Conservation (phyloP, 495 filamentous ascomycete genomes). For the Penicillium nucicola region DNA sequence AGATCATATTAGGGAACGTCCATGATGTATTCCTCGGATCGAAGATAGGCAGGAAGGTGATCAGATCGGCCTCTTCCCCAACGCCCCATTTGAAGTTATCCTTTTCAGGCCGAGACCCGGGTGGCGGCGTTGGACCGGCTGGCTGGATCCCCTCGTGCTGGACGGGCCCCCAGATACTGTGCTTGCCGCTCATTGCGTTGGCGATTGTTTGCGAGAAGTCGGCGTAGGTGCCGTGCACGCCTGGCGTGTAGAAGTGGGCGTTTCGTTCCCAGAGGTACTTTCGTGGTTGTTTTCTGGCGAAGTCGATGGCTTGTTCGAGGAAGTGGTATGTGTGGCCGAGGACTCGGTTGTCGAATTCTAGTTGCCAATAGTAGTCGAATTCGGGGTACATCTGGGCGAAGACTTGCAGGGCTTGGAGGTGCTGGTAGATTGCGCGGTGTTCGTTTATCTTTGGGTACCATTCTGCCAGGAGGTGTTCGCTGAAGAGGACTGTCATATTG, state of each 20-base stretch:
- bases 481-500: slow-evolving; percentile 65
- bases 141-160: slow-evolving; percentile 50
- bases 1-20: slow-evolving; percentile 57
- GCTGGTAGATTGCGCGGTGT: slow-evolving; percentile 18
- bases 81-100: slow-evolving; percentile 70
- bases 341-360: slow-evolving; percentile 66
- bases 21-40: slow-evolving; percentile 59
- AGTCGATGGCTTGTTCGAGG: slow-evolving; percentile 55
- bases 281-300: slow-evolving; percentile 59
- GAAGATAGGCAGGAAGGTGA: slow-evolving; percentile 67
- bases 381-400: slow-evolving; percentile 66
- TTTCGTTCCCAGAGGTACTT: slow-evolving; percentile 71
- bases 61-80: slow-evolving; percentile 70
- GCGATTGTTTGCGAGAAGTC: slow-evolving; percentile 51
- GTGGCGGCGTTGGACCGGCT: slow-evolving; percentile 52
- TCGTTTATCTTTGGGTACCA: slow-evolving; percentile 53
- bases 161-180: slow-evolving; percentile 59
- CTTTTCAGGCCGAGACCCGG: slow-evolving; percentile 45
- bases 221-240: slow-evolving; percentile 55
- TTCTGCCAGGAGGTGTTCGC: slow-evolving; percentile 49
- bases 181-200: slow-evolving; percentile 36
- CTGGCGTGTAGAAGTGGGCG: slow-evolving; percentile 65
- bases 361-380: slow-evolving; percentile 72
- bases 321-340: slow-evolving; percentile 69
- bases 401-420: slow-evolving; percentile 28